Evolutionary conservation across 2,329 filamentous ascomycete genomes (phyloP), one percentile per base, ranked within the genome.

Genomic region (Calonectria pteridis): DNA sequence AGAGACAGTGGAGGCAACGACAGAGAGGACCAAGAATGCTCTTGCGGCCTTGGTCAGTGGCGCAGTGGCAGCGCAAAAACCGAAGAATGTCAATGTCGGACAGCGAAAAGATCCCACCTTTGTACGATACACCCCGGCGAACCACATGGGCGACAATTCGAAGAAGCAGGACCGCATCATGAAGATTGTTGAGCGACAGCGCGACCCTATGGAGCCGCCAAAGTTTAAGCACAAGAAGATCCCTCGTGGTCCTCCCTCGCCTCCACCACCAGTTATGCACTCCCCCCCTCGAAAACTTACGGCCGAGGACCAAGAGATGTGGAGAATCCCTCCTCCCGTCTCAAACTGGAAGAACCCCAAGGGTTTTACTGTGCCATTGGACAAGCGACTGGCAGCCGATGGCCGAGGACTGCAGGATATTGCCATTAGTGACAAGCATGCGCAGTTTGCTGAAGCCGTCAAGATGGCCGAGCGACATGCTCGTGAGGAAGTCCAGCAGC

Each of bases 201-300:
- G 93, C 78, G 97, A 99, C 85, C 97, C 97, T 0, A 94, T 98
- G 93, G 96, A 98, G 82, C 97, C 97, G 1, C 96, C 97, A 2
- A 98, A 98, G 82, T 98, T 98, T 87, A 98, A 98, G 86, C 95
- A 98, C 87, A 98, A 98, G 89, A 98, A 98, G 87, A 98, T 99
- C 72, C 96, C 96, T 13, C 91, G 95, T 79, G 96, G 96, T 43
- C 96, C 97, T 13, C 96, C 96, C 0, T 97, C 94, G 65, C 97
- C 97, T 4, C 97, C 97, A 1, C 95, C 97, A 20, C 97, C 97
- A 2, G 92, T 99, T 63, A 95, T 99, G 92, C 96, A 98, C 84
- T 98, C 95, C 3, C 97, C 97, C 18, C 96, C 97, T 0, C 90
- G 97, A 75, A 99, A 98, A 82, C 89, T 99, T 75, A 99, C 97